Percentiles rank a stretch among this genome's conserved stretches.
These are phyloP conservation scores for Eragrostis tef DNA, from an alignment of 202 grass and related monocot genomes.

Conservation along the genomic window DNA sequence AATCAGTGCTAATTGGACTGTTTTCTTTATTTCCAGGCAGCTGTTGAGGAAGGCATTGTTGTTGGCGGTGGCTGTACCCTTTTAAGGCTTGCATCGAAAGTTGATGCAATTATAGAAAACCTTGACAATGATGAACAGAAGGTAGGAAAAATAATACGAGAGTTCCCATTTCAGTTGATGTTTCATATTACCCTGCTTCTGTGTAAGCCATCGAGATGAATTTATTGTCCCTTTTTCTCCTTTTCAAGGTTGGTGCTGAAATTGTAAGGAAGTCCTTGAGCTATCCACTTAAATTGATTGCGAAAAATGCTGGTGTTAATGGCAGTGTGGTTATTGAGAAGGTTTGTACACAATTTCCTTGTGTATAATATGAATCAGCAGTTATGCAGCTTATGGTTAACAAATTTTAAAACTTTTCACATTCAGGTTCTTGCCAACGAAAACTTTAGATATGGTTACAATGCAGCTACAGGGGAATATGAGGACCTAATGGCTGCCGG, in stretches of 20 bases:
- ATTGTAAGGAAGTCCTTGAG: conserved; percentile 87
- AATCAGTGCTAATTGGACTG: conserved; percentile 14
- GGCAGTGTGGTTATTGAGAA: conserved; percentile 83
- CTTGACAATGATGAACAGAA: conserved; percentile 97
- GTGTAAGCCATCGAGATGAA: not conserved
- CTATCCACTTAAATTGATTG: conserved; percentile 89
- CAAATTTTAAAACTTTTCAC: conserved; percentile 7
- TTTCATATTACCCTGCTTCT: not conserved
- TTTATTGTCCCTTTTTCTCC: not conserved
- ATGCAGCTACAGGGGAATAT: conserved; percentile 81
- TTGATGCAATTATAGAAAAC: conserved; percentile 76
- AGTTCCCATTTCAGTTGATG: not conserved
- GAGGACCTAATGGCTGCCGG: conserved; percentile 93
- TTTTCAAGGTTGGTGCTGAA: conserved; percentile 81
- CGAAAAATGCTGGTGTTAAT: conserved; percentile 93
- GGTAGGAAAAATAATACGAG: conserved; percentile 31
- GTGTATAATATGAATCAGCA: not conserved
- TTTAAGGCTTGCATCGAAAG: conserved; percentile 73
- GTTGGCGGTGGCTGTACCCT: conserved; percentile 89
- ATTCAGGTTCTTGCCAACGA: conserved; percentile 73
- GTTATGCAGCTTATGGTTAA: not conserved
- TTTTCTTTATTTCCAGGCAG: conserved; percentile 53
- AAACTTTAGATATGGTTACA: conserved; percentile 78
- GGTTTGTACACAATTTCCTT: conserved; percentile 44
- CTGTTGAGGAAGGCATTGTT: conserved; percentile 95